Base-by-base conservation (phyloP, 2,329 filamentous ascomycete genomes). In the Monosporascus sp. region DNA sequence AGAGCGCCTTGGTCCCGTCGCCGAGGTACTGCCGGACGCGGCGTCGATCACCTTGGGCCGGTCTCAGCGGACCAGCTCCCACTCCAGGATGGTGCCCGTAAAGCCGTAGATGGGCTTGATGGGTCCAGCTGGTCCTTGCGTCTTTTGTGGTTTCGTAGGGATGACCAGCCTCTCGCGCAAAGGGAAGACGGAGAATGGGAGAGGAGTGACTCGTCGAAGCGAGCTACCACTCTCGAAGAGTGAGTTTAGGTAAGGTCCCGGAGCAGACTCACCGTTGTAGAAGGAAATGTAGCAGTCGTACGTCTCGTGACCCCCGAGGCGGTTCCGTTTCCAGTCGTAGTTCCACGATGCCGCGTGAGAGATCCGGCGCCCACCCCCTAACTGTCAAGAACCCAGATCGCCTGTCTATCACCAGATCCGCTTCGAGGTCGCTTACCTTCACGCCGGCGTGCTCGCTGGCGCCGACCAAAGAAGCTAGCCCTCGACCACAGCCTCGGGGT, bases 321-420 rank as follows among this genome's bases (percentile, higher is more conserved):
- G 18, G 18, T 22, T 20, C 41, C 14, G 7, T 6, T 8, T 44
- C 17, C 68, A 70, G 51, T 71, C 67, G 38, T 58, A 53, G 53
- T 62, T 71, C 68, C 69, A 71, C 9, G 56, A 58, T 5, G 59
- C 51, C 3, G 66, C 67, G 36, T 64, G 51, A 48, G 64, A 71
- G 11, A 58, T 51, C 49, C 59, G 18, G 11, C 3, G 9, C 31
- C 31, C 31, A 34, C 31, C 31, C 27, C 31, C 11, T 34, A 34
- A 14, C 11, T 34, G 5, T 34, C 31, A 14, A 34, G 3, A 14
- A 5, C 31, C 31, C 31, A 5, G 3, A 34, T 14, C 9, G 4
- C 31, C 31, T 6, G 9, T 1, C 31, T 34, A 34, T 34, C 31
- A 5, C 11, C 31, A 14, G 31, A 14, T 34, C 9, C 14, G 31